phyloP scores from a whole-genome alignment of 1,139 yeast species.

The Yamadazyma pseudoaaseri region DNA sequence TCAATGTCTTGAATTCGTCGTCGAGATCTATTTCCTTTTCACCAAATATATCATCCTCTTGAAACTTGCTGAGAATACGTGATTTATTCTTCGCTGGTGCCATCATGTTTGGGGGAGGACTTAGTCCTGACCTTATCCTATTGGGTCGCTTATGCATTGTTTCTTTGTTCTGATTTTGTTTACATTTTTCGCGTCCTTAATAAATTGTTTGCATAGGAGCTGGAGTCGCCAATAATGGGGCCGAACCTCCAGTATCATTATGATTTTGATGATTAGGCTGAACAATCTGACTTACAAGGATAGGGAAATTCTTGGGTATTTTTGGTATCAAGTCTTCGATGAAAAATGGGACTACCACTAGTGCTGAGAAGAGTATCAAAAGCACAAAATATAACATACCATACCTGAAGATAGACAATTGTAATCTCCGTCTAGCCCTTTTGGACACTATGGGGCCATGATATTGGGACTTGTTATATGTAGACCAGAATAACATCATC shows the following conservation, averaged over 20 bases:
- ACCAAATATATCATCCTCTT: constrained; percentile 33
- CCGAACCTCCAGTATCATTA: constrained; percentile 58
- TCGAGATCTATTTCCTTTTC: constrained; percentile 20
- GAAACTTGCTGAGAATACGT: constrained; percentile 18
- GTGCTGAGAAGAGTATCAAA: constrained; percentile 15
- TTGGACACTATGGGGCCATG: constrained; percentile 26
- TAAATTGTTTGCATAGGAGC: constrained; percentile 16
- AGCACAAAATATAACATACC: constrained; percentile 20
- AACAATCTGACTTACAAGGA: constrained; percentile 34
- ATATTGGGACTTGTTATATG: constrained; percentile 24
- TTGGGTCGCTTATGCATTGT: constrained; percentile 8
- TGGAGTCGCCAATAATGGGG: constrained; percentile 20
- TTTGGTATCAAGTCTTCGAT: constrained; percentile 20
- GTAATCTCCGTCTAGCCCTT: constrained; percentile 18
- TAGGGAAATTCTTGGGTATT: constrained; percentile 9
- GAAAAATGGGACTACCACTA: constrained; percentile 29
- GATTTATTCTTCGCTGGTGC: constrained; percentile 9
- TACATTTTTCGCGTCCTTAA: constrained; percentile 4
- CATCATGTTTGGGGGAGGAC: constrained; percentile 12
- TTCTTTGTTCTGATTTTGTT: constrained; percentile 2
- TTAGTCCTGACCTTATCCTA: constrained; percentile 11
- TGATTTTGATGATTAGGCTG: constrained; percentile 59
- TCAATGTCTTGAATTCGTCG: constrained; percentile 26
- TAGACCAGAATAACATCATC: constrained; percentile 37
- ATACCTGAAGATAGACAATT: constrained; percentile 18